Evolutionary conservation across 148 eudicot species (phyloP), one percentile per base, ranked within the genome.

Genomic region (Pouteria glomerata): DNA sequence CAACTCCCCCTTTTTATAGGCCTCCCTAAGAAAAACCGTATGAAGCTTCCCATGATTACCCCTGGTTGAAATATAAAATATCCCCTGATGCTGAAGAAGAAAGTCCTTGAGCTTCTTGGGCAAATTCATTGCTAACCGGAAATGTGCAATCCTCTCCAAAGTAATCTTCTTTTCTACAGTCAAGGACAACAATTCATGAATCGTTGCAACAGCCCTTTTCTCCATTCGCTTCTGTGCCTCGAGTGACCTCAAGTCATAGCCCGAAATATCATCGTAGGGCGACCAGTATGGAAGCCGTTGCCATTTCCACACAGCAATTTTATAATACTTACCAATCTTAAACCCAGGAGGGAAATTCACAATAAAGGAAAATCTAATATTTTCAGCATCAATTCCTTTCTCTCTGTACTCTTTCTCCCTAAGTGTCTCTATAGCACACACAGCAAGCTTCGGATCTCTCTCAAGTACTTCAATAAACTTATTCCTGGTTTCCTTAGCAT

Each of bases 231-330:
- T 89, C 73, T 91, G 96, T 11, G 99, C 99, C 87, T 95, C 99
- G 3, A 81, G 58, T 2, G 99, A 91, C 75, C 99, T 81, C 96
- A 91, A 66, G 71, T 95, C 99, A 71, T 89, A 92, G 52, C 89
- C 96, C 1, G 89, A 85, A 21, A 96, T 75, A 77, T 96, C 91
- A 74, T 92, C 99, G 70, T 96, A 96, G 0, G 96, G 99, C 6
- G 97, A 90, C 99, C 99, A 96, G 79, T 96, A 96, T 1, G 99
- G 99, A 75, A 92, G 41, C 75, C 99, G 70, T 75, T 96, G 99
- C 99, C 99, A 96, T 66, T 90, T 92, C 99, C 99, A 92, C 75
- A 96, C 83, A 5, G 90, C 99, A 80, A 92, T 92, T 76, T 84
- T 96, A 68, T 78, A 96, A 71, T 90, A 92, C 82, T 95, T 95